Evolutionary conservation across 2,329 filamentous ascomycete species (phyloP), one percentile per base, ranked within the genome.

Genomic region (Arthrinium phaeospermum): DNA sequence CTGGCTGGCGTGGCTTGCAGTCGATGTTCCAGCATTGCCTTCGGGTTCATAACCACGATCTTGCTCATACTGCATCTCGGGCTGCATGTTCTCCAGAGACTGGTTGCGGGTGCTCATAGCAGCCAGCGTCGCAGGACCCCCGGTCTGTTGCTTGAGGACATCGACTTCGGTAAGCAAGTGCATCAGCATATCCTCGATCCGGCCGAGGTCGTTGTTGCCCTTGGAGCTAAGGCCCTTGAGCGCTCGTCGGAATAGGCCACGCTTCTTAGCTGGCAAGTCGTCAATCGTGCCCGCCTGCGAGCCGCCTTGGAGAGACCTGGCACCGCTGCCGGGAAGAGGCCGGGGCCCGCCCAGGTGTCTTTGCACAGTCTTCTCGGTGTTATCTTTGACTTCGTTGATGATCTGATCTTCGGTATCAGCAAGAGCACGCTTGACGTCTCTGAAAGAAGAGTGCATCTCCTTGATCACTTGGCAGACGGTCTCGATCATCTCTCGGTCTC

Each of bases 391-490:
- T 74, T 93, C 92, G 51, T 93, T 92, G 82, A 98, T 94, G 78
- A 98, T 93, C 78, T 95, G 89, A 73, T 94, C 94, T 79, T 98
- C 96, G 73, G 97, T 96, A 75, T 97, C 93, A 69, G 93, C 92
- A 74, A 99, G 93, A 79, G 97, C 92, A 75, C 92, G 93, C 86
- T 96, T 98, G 88, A 99, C 93, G 78, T 98, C 95, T 76, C 97
- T 94, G 80, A 98, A 97, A 0, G 94, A 97, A 77, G 94, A 97
- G 75, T 96, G 94, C 95, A 98, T 98, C 83, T 99, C 96, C 16
- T 96, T 92, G 4, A 96, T 96, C 71, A 95, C 95, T 73, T 96
- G 92, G 74, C 99, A 96, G 45, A 99, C 90, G 0, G 96, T 96
- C 67, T 98, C 94, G 24, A 99, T 86, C 71, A 99, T 98, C 82